phyloP scores from a whole-genome alignment of 768 basidiomycete species.

The Ramaria rubella region DNA sequence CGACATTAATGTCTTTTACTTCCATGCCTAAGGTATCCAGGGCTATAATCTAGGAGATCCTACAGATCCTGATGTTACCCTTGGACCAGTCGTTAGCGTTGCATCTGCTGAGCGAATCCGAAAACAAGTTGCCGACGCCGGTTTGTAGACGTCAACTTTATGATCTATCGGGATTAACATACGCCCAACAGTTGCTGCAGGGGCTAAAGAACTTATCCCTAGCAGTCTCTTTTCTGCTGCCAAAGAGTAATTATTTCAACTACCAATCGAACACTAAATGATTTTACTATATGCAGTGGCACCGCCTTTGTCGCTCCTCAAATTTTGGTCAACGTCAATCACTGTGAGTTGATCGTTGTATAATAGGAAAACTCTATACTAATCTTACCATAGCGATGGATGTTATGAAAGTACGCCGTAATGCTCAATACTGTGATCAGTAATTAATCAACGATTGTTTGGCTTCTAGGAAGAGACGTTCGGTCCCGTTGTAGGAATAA shows the following conservation, averaged over 20 bases:
- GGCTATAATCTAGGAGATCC: slow-evolving; percentile 86
- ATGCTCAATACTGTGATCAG: neutral
- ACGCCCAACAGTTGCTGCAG: slow-evolving; percentile 50
- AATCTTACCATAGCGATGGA: slow-evolving; percentile 61
- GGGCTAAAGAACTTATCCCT: slow-evolving; percentile 71
- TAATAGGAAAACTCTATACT: neutral
- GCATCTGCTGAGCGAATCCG: slow-evolving; percentile 80
- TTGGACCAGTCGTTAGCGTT: slow-evolving; percentile 90
- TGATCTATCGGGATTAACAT: neutral
- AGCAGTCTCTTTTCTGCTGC: slow-evolving; percentile 63
- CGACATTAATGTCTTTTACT: neutral
- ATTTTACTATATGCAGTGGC: slow-evolving; percentile 39
- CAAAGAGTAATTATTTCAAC: slow-evolving; percentile 44
- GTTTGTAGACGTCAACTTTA: slow-evolving; percentile 29
- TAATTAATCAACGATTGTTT: neutral
- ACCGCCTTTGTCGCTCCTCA: slow-evolving; percentile 88
- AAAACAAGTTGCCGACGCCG: slow-evolving; percentile 80
- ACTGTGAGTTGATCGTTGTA: slow-evolving; percentile 48
- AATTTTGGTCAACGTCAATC: slow-evolving; percentile 83
- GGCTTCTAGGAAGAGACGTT: slow-evolving; percentile 80
- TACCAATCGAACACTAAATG: neutral
- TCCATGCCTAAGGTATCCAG: slow-evolving; percentile 29
- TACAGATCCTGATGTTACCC: slow-evolving; percentile 58
- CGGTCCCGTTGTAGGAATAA: slow-evolving; percentile 89
- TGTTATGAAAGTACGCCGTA: slow-evolving; percentile 66